Base-by-base conservation (phyloP, 1,139 yeast genomes). In the Geotrichum citri-aurantii region DNA sequence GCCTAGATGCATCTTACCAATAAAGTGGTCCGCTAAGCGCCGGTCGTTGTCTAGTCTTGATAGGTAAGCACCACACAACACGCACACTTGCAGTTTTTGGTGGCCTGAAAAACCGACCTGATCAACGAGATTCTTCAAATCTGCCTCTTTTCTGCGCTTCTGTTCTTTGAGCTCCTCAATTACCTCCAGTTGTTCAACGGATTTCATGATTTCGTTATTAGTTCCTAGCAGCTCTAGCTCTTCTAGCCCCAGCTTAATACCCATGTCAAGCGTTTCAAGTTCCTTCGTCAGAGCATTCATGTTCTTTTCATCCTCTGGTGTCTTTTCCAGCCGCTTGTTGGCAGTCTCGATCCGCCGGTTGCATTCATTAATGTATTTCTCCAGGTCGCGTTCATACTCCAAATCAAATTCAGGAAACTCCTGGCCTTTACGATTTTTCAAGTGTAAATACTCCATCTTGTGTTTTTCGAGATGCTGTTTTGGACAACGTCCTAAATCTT, bases 61-160 rank as follows among this genome's bases (percentile, higher is more conserved):
- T 58, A 93, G 76, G 69, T 86, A 90, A 0, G 97, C 97, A 0
- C 97, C 97, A 74, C 99, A 93, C 1, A 84, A 85, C 65, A 84
- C 88, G 73, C 99, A 93, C 0, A 90, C 96, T 71, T 91, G 97
- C 55, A 92, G 77, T 69, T 88, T 88, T 67, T 92, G 98, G 68
- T 88, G 96, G 0, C 95, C 89, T 3, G 92, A 82, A 64, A 88
- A 95, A 1, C 95, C 96, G 6, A 86, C 81, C 65, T 84, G 86
- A 60, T 89, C 96, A 8, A 87, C 80, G 1, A 87, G 74, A 12
- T 52, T 49, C 50, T 88, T 74, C 11, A 89, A 85, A 70, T 73
- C 62, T 75, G 80, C 65, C 86, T 77, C 68, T 78, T 78, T 58
- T 12, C 53, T 54, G 27, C 62, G 68, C 29, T 75, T 73, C 57